These are phyloP conservation scores for Phtheirospermum japonicum DNA, from an alignment of 257 asterid species.

Conservation along the genomic window DNA sequence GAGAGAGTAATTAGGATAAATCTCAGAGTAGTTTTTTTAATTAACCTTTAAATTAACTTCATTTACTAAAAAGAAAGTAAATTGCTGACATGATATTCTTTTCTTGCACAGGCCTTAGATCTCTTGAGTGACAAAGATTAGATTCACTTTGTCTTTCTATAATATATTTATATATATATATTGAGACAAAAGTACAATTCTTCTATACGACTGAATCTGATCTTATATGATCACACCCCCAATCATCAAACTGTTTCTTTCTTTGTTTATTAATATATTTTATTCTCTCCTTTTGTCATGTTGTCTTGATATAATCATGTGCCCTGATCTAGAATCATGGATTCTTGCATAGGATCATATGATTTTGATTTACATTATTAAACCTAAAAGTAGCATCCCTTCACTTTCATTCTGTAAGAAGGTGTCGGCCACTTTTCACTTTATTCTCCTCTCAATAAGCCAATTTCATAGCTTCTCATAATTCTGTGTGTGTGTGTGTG, in stretches of 20 bases:
- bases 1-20: too few species aligned
- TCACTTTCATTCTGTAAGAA: conserved; percentile 66
- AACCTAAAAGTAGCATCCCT: conserved; percentile 42
- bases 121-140: conserved; percentile 59
- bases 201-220: conserved; percentile 52
- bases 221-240: conserved; percentile 28
- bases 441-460: conserved; percentile 94
- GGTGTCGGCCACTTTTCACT: conserved; percentile 85
- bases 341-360: conserved; percentile 40
- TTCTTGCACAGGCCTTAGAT: conserved; percentile 70
- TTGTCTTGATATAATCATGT: conserved; percentile 25
- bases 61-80: conserved; percentile 16
- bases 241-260: conserved; percentile 30
- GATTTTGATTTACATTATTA: conserved; percentile 24
- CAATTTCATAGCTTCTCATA: too few species aligned
- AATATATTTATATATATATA: conserved; percentile 11
- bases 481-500: conserved; percentile 5
- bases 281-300: conserved; percentile 14
- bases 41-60: too few species aligned
- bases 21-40: too few species aligned
- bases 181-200: conserved; percentile 74
- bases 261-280: too few species aligned
- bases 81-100: conserved; percentile 63
- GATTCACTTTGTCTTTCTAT: conserved; percentile 60
- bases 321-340: conserved; percentile 43